phyloP scores from a whole-genome alignment of 768 basidiomycete species.

The Trametes elegans region DNA sequence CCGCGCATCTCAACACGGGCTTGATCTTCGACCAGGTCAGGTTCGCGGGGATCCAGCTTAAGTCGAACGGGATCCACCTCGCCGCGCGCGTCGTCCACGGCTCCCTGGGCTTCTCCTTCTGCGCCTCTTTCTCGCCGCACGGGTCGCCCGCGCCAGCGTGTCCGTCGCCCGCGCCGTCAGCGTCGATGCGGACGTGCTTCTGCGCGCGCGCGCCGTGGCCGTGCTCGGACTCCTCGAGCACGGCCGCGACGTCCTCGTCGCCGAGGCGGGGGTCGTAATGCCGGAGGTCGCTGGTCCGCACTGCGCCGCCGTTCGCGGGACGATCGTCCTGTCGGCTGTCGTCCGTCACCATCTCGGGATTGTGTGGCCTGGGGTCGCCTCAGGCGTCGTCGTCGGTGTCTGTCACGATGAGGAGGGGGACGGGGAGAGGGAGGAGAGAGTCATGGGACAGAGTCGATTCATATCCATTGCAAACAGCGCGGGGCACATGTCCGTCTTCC shows the following conservation, averaged over 20 bases:
- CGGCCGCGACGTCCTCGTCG: constrained; percentile 22
- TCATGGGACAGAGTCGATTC: no score
- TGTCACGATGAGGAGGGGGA: no score
- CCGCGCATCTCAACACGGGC: constrained; percentile 59
- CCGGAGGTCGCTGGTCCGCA: constrained; percentile 6
- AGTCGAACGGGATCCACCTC: constrained; percentile 27
- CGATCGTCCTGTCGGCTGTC: no score
- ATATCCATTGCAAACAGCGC: no score
- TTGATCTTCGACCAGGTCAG: constrained; percentile 58
- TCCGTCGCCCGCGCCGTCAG: not conserved
- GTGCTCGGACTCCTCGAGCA: constrained; percentile 10
- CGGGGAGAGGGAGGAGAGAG: no score
- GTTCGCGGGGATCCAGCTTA: constrained; percentile 59
- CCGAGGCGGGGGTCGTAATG: constrained; percentile 30
- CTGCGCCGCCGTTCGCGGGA: no score
- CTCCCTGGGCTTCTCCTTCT: not conserved
- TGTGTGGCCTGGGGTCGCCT: no score
- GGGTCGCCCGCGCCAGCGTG: not conserved
- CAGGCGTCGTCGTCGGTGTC: no score
- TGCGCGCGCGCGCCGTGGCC: not conserved
- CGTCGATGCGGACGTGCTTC: constrained; percentile 13
- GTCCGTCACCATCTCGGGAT: no score
- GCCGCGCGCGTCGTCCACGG: constrained; percentile 4
- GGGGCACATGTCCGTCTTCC: no score
- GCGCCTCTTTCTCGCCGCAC: not conserved